These are phyloP conservation scores for Phytophthora citrophthora DNA, from an alignment of 352 stramenopile species.

Conservation along the genomic window DNA sequence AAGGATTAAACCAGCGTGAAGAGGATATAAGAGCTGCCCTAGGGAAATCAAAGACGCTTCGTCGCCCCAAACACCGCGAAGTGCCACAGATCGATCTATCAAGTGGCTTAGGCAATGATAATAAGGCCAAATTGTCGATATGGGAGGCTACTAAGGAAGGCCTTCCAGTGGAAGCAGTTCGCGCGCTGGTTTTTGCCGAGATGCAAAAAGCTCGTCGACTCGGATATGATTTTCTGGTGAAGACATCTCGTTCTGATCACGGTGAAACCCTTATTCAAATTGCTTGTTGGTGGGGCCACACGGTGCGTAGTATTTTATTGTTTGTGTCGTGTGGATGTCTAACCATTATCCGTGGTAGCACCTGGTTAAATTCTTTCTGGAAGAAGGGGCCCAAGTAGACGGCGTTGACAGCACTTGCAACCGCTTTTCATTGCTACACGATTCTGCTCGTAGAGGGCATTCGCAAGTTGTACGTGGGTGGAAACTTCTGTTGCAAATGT, in stretches of 20 bases:
- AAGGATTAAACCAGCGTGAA: constrained; percentile 42
- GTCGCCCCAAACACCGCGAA: constrained; percentile 18
- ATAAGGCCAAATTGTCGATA: constrained; percentile 58
- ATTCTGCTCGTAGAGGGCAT: constrained; percentile 63
- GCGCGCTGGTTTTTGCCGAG: constrained; percentile 59
- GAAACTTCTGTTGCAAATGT: background rate
- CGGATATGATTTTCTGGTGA: constrained; percentile 63
- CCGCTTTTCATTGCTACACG: constrained; percentile 68
- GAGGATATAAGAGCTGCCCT: constrained; percentile 28
- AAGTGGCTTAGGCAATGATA: constrained; percentile 29
- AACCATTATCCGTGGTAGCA: constrained; percentile 22
- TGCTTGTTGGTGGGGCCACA: constrained; percentile 74
- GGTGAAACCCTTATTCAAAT: constrained; percentile 73
- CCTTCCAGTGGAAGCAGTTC: constrained; percentile 50
- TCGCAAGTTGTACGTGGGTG: constrained; percentile 44
- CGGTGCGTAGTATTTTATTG: constrained; percentile 25
- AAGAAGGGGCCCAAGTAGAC: constrained; percentile 61
- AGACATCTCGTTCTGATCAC: constrained; percentile 51
- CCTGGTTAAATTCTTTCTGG: constrained; percentile 61
- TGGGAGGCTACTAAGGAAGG: constrained; percentile 75
- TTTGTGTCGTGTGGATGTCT: too few relatives aligned
- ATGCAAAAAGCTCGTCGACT: constrained; percentile 69
- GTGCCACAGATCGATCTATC: constrained; percentile 23
- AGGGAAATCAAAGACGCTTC: constrained; percentile 12
- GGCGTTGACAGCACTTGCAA: constrained; percentile 64